phyloP scores from a whole-genome alignment of 2,329 filamentous ascomycete species.

The Scopulariopsis brevicaulis region DNA sequence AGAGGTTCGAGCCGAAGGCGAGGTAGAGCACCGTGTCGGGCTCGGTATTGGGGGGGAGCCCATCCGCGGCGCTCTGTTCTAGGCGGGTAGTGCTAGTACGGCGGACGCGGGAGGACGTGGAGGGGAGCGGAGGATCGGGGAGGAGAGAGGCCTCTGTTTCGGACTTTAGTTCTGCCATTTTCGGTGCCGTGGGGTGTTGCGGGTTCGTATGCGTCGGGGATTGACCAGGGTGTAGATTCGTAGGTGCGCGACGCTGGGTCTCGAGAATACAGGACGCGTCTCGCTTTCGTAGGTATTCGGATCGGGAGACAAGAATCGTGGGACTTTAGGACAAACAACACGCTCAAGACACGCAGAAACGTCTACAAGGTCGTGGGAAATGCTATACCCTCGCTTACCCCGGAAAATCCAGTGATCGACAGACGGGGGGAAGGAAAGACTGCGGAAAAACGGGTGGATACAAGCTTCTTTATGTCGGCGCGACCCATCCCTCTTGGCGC shows the following conservation, averaged over 20 bases:
- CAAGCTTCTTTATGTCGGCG: too few relatives aligned
- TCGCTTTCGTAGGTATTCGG: too few relatives aligned
- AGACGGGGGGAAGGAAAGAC: too few relatives aligned
- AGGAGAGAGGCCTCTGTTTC: neutral
- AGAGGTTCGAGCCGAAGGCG: conserved; percentile 88
- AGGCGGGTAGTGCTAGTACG: neutral
- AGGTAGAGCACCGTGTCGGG: conserved; percentile 58
- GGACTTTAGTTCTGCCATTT: neutral
- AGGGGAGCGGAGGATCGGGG: neutral
- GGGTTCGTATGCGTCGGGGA: neutral
- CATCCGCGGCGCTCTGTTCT: neutral
- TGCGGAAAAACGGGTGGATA: too few relatives aligned
- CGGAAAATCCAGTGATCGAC: too few relatives aligned
- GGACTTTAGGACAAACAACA: too few relatives aligned
- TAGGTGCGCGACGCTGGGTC: neutral
- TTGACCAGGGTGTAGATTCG: neutral
- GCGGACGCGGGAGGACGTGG: neutral
- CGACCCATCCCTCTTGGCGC: too few relatives aligned
- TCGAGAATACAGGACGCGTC: too few relatives aligned
- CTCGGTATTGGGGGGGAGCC: neutral
- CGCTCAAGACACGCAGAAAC: too few relatives aligned
- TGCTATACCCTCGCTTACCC: too few relatives aligned
- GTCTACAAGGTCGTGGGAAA: too few relatives aligned
- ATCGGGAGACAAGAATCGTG: too few relatives aligned
- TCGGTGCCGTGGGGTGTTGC: neutral